Evolutionary conservation across 768 basidiomycete genomes (phyloP).

Genomic region (Xerocomellus intermedius): DNA sequence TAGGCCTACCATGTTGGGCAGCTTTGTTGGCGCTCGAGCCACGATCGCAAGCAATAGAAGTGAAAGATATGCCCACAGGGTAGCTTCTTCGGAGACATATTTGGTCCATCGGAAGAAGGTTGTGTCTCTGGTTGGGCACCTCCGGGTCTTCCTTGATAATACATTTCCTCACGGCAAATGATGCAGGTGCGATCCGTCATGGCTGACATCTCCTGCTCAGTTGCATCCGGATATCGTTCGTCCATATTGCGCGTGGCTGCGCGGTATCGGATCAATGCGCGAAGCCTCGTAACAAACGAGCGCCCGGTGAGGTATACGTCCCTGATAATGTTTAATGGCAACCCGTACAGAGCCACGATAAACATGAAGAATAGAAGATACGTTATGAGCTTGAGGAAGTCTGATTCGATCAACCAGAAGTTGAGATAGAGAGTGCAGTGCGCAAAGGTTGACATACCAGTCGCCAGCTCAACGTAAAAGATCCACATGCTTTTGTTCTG

Average conservation of each 20-base stretch:
- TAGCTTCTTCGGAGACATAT: constrained; percentile 94
- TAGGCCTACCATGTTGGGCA: constrained; percentile 91
- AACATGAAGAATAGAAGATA: constrained; percentile 93
- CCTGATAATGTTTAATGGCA: constrained; percentile 94
- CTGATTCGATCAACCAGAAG: constrained; percentile 40
- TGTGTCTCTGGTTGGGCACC: constrained; percentile 21
- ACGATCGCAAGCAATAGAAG: constrained; percentile 93
- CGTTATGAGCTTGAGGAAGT: constrained; percentile 89
- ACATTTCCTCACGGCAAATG: constrained; percentile 97
- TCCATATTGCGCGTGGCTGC: constrained; percentile 97
- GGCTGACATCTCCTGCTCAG: constrained; percentile 73
- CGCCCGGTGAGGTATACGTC: constrained; percentile 96
- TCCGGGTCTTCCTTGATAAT: constrained; percentile 36
- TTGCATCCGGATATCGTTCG: constrained; percentile 89
- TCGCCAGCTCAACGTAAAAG: constrained; percentile 90
- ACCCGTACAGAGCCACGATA: constrained; percentile 90
- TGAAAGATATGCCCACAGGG: constrained; percentile 98
- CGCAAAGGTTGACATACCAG: constrained; percentile 53
- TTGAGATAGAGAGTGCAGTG: constrained; percentile 2
- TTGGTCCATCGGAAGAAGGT: constrained; percentile 62
- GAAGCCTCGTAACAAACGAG: constrained; percentile 84
- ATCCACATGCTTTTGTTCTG: constrained; percentile 97
- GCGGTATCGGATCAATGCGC: constrained; percentile 89
- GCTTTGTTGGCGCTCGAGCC: constrained; percentile 98
- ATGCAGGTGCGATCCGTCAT: constrained; percentile 94